phyloP scores from a whole-genome alignment of 768 basidiomycete species.

The Tricholoma sp. region DNA sequence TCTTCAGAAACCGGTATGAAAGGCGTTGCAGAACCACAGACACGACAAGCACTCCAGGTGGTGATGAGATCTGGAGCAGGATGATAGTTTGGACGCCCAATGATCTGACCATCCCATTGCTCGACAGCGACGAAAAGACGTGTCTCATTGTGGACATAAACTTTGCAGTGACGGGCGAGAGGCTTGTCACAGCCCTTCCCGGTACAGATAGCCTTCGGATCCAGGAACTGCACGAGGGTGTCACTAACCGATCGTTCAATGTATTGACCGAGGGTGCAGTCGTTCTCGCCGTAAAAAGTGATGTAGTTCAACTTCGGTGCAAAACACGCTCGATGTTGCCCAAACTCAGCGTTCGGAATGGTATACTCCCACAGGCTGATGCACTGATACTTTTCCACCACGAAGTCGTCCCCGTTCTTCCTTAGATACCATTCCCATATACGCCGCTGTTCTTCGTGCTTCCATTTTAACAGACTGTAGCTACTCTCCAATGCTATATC shows the following conservation, averaged over 20 bases:
- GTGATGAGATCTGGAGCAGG: slow-evolving; percentile 75
- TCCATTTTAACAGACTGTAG: slow-evolving; percentile 65
- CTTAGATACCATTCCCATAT: slow-evolving; percentile 96
- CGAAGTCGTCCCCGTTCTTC: slow-evolving; percentile 81
- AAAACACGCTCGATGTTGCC: slow-evolving; percentile 69
- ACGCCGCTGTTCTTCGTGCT: slow-evolving; percentile 81
- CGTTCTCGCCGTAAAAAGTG: slow-evolving; percentile 90
- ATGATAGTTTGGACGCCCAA: slow-evolving; percentile 44
- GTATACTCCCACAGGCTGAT: slow-evolving; percentile 78
- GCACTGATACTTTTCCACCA: slow-evolving; percentile 90
- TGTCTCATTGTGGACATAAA: slow-evolving; percentile 88
- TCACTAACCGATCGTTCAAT: slow-evolving; percentile 77
- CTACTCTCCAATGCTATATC: slow-evolving; percentile 77
- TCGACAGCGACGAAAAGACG: slow-evolving; percentile 83
- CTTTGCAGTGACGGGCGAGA: slow-evolving; percentile 76
- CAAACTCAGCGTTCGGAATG: slow-evolving; percentile 68
- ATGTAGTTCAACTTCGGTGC: slow-evolving; percentile 68
- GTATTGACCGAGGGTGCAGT: slow-evolving; percentile 89
- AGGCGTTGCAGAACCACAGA: slow-evolving; percentile 75
- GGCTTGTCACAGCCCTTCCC: slow-evolving; percentile 84
- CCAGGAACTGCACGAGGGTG: slow-evolving; percentile 61
- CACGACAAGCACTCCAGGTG: slow-evolving; percentile 86
- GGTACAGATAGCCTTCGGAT: slow-evolving; percentile 72
- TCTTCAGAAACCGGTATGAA: slow-evolving; percentile 89
- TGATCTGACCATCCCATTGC: slow-evolving; percentile 79